Evolutionary conservation across 2,329 filamentous ascomycete species (phyloP).

Genomic region (Exophiala alcalophila): DNA sequence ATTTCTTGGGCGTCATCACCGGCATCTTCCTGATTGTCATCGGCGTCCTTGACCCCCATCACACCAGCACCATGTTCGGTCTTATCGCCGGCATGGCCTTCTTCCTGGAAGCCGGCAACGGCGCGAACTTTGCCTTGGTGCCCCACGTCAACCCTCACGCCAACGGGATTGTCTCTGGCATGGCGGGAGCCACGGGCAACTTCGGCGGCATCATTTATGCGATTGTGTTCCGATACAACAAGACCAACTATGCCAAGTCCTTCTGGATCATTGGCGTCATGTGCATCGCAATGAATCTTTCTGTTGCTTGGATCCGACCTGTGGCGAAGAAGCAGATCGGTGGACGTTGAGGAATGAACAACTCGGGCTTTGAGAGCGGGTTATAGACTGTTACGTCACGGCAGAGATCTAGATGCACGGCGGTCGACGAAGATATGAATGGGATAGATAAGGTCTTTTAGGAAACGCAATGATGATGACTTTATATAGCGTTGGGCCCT

Average conservation of each 20-base stretch:
- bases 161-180: slow-evolving; percentile 75
- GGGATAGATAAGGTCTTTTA: no score
- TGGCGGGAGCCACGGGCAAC: slow-evolving; percentile 78
- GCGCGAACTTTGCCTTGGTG: slow-evolving; percentile 80
- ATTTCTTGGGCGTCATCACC: slow-evolving; percentile 54
- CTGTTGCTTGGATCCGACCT: slow-evolving; percentile 62
- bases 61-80: slow-evolving; percentile 66
- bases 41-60: slow-evolving; percentile 60
- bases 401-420: no score
- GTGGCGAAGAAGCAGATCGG: slow-evolving; percentile 55
- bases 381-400: no score
- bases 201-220: slow-evolving; percentile 82
- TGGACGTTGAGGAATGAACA: slow-evolving; percentile 26
- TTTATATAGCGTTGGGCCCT: no score
- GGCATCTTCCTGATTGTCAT: slow-evolving; percentile 64
- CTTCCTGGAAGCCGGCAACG: slow-evolving; percentile 82
- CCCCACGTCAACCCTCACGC: slow-evolving; percentile 81
- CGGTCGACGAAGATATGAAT: no score
- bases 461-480: no score
- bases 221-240: slow-evolving; percentile 74
- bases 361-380: no score
- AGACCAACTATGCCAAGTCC: slow-evolving; percentile 63
- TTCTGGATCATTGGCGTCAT: slow-evolving; percentile 83
- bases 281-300: slow-evolving; percentile 65
- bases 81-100: slow-evolving; percentile 74